Percentiles rank a stretch among this genome's conserved stretches.
phyloP scores from a whole-genome alignment of 116 monocot genomes.

The Phalaenopsis hybrid region DNA sequence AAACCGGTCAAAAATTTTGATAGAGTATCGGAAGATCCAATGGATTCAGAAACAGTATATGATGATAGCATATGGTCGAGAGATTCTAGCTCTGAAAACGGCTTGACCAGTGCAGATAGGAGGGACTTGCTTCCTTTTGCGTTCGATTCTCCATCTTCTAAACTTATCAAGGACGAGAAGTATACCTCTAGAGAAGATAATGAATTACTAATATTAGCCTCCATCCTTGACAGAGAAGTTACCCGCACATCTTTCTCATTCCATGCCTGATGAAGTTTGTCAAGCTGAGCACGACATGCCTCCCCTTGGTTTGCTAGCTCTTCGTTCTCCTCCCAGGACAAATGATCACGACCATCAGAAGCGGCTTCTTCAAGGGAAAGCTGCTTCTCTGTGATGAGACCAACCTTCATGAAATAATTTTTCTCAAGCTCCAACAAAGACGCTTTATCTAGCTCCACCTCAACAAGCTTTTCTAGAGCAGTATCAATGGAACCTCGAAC shows the following conservation, averaged over 20 bases:
- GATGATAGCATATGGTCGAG: constrained; percentile 49
- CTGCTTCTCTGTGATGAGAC: constrained; percentile 66
- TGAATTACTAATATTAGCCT: constrained; percentile 52
- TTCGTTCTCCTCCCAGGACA: constrained; percentile 99
- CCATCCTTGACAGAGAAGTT: constrained; percentile 59
- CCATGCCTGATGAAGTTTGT: constrained; percentile 78
- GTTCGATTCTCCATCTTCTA: constrained; percentile 32
- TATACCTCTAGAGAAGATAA: constrained; percentile 52
- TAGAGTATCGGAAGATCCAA: constrained; percentile 16
- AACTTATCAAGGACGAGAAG: constrained; percentile 51
- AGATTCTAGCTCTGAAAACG: constrained; percentile 67
- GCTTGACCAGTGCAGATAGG: constrained; percentile 53
- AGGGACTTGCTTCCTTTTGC: constrained; percentile 44
- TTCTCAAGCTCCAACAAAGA: constrained; percentile 74
- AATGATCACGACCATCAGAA: constrained; percentile 57
- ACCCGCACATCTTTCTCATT: constrained; percentile 57
- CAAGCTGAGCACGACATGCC: constrained; percentile 72
- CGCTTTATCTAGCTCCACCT: constrained; percentile 71
- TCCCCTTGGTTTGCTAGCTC: constrained; percentile 93
- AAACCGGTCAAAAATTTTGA: constrained; percentile 29
- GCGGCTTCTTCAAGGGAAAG: constrained; percentile 85
- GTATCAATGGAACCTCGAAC: constrained; percentile 77
- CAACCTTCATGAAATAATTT: constrained; percentile 77
- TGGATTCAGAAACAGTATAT: constrained; percentile 22
- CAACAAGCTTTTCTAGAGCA: constrained; percentile 66